Evolutionary conservation across 2,329 filamentous ascomycete genomes (phyloP).

Genomic region (Neurospora sp.): DNA sequence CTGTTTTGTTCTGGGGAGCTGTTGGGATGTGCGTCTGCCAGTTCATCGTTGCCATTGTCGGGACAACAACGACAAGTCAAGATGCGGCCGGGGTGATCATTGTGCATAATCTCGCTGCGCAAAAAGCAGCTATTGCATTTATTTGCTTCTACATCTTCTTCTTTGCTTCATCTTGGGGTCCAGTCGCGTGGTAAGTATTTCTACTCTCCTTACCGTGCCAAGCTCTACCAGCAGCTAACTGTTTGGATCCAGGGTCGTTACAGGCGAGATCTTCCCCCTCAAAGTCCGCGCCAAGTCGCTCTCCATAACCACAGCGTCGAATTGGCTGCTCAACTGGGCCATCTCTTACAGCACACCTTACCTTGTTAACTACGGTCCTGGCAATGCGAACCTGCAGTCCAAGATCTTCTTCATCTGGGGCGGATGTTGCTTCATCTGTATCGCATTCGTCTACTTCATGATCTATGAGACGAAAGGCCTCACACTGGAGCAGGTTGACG

Average conservation of each 20-base stretch:
- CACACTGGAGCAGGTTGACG: background rate
- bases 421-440: background rate
- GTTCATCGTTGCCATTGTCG: background rate
- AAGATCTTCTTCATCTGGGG: background rate
- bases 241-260: background rate
- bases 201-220: background rate
- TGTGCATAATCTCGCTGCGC: background rate
- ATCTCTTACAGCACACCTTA: background rate
- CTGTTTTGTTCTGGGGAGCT: background rate
- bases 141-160: background rate
- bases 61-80: background rate
- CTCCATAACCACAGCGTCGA: background rate
- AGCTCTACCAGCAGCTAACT: background rate
- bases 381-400: background rate
- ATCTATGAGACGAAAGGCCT: background rate
- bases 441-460: background rate
- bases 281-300: background rate
- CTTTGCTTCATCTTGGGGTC: background rate
- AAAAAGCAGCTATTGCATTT: background rate
- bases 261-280: background rate
- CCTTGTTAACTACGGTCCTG: background rate
- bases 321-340: background rate
- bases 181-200: background rate
- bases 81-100: background rate
- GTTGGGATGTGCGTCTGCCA: background rate